Evolutionary conservation across 805 yeast genomes (phyloP), one percentile per base, ranked within the genome.

Genomic region (Lipomyces lipofer): DNA sequence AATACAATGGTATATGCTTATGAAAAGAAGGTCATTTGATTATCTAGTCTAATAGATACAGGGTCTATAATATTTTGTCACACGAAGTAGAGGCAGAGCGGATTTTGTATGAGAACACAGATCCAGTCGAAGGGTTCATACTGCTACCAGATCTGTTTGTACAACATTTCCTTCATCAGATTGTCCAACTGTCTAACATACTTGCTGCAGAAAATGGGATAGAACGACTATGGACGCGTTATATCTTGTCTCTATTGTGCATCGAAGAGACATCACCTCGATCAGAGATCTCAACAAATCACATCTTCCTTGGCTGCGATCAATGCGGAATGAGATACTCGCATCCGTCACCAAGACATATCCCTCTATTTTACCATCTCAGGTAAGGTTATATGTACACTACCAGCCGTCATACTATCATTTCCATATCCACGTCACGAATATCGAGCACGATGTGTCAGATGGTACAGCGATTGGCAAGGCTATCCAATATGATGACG

Each of bases 391-490:
- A 1, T 94, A 87, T 66, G 78, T 94, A 46, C 99, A 94, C 63
- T 73, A 94, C 69, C 98, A 91, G 62, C 99, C 99, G 0, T 86
- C 96, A 0, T 94, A 92, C 69, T 94, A 94, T 67, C 98, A 94
- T 66, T 85, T 94, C 75, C 99, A 94, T 67, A 78, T 94, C 15
- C 99, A 94, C 68, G 84, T 88, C 15, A 96, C 89, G 17, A 85
- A 87, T 64, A 75, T 86, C 4, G 75, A 71, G 17, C 87, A 87
- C 63, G 81, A 55, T 12, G 81, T 1, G 88, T 94, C 1, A 64
- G 85, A 51, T 83, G 89, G 43, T 78, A 78, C 60, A 82, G 95
- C 44, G 78, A 87, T 64, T 70, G 98, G 98, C 1, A 86, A 86
- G 64, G 96, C 97, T 1, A 75, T 88, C 19, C 71, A 90, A 25